These are phyloP conservation scores for Yarrowia keelungensis DNA, from an alignment of 805 yeast genomes.

Conservation along the genomic window DNA sequence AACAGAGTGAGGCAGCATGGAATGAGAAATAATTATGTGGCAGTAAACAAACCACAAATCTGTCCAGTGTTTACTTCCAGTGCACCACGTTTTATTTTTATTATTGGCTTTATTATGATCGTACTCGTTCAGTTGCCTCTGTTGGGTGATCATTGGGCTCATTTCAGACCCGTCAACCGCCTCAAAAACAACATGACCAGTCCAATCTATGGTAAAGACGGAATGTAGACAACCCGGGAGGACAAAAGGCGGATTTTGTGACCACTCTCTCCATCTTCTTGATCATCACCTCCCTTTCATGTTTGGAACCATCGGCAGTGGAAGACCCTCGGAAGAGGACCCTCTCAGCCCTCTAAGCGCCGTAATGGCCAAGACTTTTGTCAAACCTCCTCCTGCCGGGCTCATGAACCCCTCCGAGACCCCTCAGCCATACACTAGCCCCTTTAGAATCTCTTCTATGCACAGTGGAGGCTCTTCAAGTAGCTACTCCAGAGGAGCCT, in stretches of 20 bases:
- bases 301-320: conserved; percentile 31
- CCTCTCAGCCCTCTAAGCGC: background rate
- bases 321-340: conserved; percentile 13
- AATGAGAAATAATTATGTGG: no score
- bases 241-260: no score
- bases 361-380: conserved; percentile 20
- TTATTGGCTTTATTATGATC: no score
- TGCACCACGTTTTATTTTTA: no score
- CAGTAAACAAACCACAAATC: no score
- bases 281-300: background rate
- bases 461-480: conserved; percentile 14
- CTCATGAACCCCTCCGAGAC: background rate
- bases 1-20: background rate
- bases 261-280: no score
- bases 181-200: no score
- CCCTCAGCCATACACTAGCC: conserved; percentile 15
- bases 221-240: background rate
- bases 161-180: no score
- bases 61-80: no score
- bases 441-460: conserved; percentile 20
- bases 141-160: no score
- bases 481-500: conserved; percentile 18
- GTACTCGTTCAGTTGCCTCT: no score
- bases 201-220: background rate
- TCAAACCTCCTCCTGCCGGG: background rate